A percentile compares a stretch with the other conserved stretches of the same genome.
Evolutionary conservation across 371 early-diverging fungal species (phyloP).

Genomic region (Mucor mucedo): DNA sequence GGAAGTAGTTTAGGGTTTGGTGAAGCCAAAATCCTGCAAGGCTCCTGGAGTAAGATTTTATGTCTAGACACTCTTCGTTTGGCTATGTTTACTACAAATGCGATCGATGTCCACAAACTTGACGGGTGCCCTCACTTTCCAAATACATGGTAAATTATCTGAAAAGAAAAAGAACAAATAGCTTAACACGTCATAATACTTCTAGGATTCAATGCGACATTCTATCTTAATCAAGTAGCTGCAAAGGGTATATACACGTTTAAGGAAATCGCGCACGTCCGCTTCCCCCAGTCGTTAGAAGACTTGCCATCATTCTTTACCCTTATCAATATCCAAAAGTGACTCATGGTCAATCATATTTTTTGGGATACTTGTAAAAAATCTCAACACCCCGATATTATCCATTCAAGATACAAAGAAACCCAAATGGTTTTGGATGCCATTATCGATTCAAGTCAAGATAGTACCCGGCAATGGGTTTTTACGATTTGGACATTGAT

Average conservation of each 20-base stretch:
- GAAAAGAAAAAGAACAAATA: not conserved
- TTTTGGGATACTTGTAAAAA: constrained; percentile 24
- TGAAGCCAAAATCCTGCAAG: constrained; percentile 15
- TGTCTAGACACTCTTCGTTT: constrained; percentile 28
- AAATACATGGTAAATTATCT: constrained; percentile 22
- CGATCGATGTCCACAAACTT: constrained; percentile 30
- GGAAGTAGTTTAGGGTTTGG: constrained; percentile 5
- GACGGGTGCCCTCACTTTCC: constrained; percentile 32
- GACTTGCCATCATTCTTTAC: too few relatives aligned
- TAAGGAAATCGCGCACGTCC: constrained; percentile 31
- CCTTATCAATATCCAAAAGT: too few relatives aligned
- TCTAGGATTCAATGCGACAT: constrained; percentile 25
- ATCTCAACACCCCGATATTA: constrained; percentile 23
- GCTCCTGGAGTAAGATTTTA: constrained; percentile 6
- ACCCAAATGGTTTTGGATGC: constrained; percentile 23
- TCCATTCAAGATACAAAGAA: constrained; percentile 24
- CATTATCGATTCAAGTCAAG: constrained; percentile 28
- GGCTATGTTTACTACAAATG: constrained; percentile 30
- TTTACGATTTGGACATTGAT: constrained; percentile 23
- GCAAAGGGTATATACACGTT: constrained; percentile 30
- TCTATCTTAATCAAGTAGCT: constrained; percentile 20
- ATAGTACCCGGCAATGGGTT: constrained; percentile 24
- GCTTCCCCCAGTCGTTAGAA: constrained; percentile 7
- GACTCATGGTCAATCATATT: constrained; percentile 11
- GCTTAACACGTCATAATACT: not conserved